Percentiles rank a stretch among this genome's conserved stretches.
phyloP scores from a whole-genome alignment of 352 stramenopile genomes.

The Phytopythium vexans region DNA sequence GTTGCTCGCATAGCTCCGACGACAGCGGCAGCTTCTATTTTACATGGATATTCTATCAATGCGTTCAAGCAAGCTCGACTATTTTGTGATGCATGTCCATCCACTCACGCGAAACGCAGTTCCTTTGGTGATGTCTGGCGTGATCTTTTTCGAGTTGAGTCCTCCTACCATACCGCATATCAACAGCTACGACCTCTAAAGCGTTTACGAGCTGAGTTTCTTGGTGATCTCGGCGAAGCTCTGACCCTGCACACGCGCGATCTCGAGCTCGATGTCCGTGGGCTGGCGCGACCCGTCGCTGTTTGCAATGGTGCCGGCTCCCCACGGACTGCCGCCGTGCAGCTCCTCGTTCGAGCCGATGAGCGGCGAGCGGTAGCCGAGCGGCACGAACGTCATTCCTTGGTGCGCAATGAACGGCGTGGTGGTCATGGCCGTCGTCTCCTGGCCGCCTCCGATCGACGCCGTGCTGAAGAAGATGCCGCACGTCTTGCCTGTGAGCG shows the following conservation, averaged over 20 bases:
- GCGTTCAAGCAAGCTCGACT: too few relatives aligned
- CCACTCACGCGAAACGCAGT: too few relatives aligned
- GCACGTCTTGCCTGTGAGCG: constrained; percentile 71
- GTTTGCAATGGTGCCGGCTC: constrained; percentile 72
- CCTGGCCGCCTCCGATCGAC: constrained; percentile 73
- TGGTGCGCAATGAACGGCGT: constrained; percentile 82
- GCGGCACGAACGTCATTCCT: constrained; percentile 85
- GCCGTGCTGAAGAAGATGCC: constrained; percentile 77
- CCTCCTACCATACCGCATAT: too few relatives aligned
- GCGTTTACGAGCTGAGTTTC: constrained; percentile 40
- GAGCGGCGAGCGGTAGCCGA: constrained; percentile 49
- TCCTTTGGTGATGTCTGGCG: too few relatives aligned
- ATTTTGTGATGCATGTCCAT: too few relatives aligned
- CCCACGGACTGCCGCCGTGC: constrained; percentile 67
- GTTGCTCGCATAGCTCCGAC: neutral
- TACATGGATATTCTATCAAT: too few relatives aligned
- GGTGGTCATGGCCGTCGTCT: constrained; percentile 75
- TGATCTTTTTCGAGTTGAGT: too few relatives aligned
- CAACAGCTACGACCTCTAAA: too few relatives aligned
- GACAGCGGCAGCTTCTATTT: too few relatives aligned
- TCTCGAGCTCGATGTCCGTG: constrained; percentile 66
- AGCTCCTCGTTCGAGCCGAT: constrained; percentile 54
- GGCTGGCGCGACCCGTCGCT: constrained; percentile 72
- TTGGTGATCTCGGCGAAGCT: constrained; percentile 76
- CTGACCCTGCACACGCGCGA: constrained; percentile 69